Evolutionary conservation across 2,329 filamentous ascomycete species (phyloP).

Genomic region (Colletotrichum chlorophyti): DNA sequence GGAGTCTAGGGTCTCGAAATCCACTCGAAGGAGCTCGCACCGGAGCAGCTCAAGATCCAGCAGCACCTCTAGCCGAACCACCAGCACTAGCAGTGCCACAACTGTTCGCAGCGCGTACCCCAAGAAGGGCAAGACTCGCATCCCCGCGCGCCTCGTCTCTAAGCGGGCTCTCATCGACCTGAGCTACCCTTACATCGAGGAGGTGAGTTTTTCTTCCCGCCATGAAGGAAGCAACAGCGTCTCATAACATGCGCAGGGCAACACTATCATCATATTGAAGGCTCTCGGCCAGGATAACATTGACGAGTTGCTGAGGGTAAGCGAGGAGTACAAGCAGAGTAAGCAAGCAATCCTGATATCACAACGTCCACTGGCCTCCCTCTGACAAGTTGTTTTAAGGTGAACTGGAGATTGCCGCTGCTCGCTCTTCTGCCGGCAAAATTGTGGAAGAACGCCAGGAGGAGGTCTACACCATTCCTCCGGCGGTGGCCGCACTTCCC

Average conservation of each 20-base stretch:
- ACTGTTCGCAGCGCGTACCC: slow-evolving; percentile 70
- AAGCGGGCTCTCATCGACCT: slow-evolving; percentile 83
- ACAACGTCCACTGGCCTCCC: too few species aligned
- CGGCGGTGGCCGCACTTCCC: slow-evolving; percentile 32
- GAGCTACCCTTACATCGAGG: slow-evolving; percentile 85
- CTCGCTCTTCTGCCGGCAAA: slow-evolving; percentile 54
- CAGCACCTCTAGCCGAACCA: slow-evolving; percentile 46
- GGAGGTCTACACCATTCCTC: slow-evolving; percentile 46
- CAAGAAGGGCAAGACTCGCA: slow-evolving; percentile 87
- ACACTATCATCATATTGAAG: slow-evolving; percentile 80
- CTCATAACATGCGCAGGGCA: slow-evolving; percentile 65
- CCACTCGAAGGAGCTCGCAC: slow-evolving; percentile 44
- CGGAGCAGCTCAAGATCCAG: slow-evolving; percentile 51
- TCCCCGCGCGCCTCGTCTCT: slow-evolving; percentile 81
- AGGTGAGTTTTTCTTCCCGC: slow-evolving; percentile 60
- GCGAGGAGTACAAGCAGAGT: slow-evolving; percentile 76
- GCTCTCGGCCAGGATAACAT: slow-evolving; percentile 91
- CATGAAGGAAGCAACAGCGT: background rate
- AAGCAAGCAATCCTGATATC: too few species aligned
- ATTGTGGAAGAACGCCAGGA: slow-evolving; percentile 56
- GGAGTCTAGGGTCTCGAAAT: slow-evolving; percentile 47
- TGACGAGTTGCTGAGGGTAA: slow-evolving; percentile 84
- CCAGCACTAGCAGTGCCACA: slow-evolving; percentile 56
- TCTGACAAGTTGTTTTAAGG: slow-evolving; percentile 38
- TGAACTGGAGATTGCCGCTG: slow-evolving; percentile 51